phyloP scores from a whole-genome alignment of 2,329 filamentous ascomycete species.

The Myriosclerotinia scirpicola region DNA sequence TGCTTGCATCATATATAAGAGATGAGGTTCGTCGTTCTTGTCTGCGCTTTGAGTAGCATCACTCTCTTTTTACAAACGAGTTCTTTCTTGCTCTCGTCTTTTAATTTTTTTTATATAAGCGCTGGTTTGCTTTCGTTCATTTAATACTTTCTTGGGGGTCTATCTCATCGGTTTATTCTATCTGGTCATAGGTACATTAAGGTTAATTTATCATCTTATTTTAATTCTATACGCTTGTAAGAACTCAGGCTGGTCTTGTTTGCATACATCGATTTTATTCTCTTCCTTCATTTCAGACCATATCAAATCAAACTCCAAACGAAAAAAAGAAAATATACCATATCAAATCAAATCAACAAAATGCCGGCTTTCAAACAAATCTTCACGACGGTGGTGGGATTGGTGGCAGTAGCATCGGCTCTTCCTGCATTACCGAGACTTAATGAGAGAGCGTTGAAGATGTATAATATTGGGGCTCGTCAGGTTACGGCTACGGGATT shows the following conservation, averaged over 20 bases:
- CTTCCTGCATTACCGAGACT: slow-evolving; percentile 38
- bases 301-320: neutral
- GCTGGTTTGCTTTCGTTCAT: slow-evolving; percentile 39
- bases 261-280: slow-evolving; percentile 29
- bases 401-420: slow-evolving; percentile 34
- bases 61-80: neutral
- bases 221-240: slow-evolving; percentile 27
- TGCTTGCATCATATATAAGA: slow-evolving; percentile 2
- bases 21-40: neutral
- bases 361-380: slow-evolving; percentile 40
- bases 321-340: neutral
- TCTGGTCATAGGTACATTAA: no score
- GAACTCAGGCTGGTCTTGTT: slow-evolving; percentile 41
- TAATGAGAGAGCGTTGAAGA: slow-evolving; percentile 31
- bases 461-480: slow-evolving; percentile 34
- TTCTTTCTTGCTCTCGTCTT: neutral
- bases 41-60: neutral
- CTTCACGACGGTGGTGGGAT: slow-evolving; percentile 35
- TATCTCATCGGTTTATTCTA: slow-evolving; percentile 26
- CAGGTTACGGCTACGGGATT: slow-evolving; percentile 39
- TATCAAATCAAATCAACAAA: neutral
- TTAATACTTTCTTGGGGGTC: slow-evolving; percentile 17
- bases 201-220: slow-evolving; percentile 7
- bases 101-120: slow-evolving; percentile 30
- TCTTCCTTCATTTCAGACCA: neutral